Conservation (phyloP, 768 basidiomycete species). For the Suillus fuscotomentosus region DNA sequence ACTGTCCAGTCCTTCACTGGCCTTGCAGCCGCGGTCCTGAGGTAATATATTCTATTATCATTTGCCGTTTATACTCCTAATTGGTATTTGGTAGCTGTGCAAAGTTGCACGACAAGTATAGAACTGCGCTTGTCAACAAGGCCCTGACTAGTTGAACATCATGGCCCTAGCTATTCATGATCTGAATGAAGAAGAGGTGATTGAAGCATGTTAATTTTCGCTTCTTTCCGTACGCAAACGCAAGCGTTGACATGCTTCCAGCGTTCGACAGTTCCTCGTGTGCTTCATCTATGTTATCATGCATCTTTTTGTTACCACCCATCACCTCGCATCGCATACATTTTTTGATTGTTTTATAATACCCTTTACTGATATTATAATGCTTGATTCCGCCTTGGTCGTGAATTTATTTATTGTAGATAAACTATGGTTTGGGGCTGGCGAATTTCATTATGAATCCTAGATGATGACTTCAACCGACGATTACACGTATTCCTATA, state of each 20-base stretch:
- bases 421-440: not conserved
- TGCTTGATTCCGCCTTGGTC: not conserved
- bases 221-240: not conserved
- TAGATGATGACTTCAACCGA: not conserved
- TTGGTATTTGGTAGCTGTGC: slow-evolving; percentile 47
- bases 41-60: slow-evolving; percentile 43
- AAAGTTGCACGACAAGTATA: slow-evolving; percentile 76
- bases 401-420: not conserved
- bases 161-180: not conserved
- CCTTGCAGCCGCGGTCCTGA: slow-evolving; percentile 67
- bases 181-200: not conserved
- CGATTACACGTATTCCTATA: not conserved
- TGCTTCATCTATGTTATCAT: slow-evolving; percentile 1
- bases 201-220: not conserved
- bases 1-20: slow-evolving; percentile 66
- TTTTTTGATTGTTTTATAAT: not conserved
- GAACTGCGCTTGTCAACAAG: slow-evolving; percentile 57
- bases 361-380: not conserved
- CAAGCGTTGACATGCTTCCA: not conserved
- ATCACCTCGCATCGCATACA: not conserved
- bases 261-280: not conserved
- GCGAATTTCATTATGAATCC: not conserved
- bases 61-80: slow-evolving; percentile 4
- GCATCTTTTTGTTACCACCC: not conserved
- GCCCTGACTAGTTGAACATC: slow-evolving; percentile 15